Evolutionary conservation across 495 filamentous ascomycete species (phyloP).

Genomic region (Neurospora intermedia): DNA sequence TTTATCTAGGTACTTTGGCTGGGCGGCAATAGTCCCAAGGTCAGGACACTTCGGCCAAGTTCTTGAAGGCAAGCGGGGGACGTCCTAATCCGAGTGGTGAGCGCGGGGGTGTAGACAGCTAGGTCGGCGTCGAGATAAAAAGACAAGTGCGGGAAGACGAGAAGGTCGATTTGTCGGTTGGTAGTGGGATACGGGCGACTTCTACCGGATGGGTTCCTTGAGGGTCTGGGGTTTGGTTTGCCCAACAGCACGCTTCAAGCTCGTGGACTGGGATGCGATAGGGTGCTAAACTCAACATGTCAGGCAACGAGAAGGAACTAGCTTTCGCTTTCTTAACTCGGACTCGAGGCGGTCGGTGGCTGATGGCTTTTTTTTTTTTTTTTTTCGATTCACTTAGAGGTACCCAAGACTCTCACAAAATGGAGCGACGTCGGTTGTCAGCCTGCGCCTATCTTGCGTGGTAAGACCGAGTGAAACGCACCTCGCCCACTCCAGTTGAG

Average conservation of each 20-base stretch:
- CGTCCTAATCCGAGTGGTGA: neutral
- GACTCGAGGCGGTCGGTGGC: neutral
- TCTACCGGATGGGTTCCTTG: neutral
- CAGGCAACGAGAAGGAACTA: neutral
- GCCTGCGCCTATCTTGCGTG: neutral
- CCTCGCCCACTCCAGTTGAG: neutral
- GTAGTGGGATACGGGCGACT: neutral
- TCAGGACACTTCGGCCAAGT: neutral
- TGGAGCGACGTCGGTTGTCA: neutral
- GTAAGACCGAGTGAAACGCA: neutral
- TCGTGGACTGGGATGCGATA: neutral
- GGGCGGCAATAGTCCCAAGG: neutral
- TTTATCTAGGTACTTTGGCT: neutral
- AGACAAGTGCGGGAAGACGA: neutral
- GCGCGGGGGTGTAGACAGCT: neutral
- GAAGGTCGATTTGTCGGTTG: neutral
- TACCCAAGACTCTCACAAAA: neutral
- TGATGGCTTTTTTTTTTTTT: neutral
- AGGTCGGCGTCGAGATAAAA: neutral
- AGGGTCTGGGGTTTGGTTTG: no score
- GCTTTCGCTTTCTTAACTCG: neutral
- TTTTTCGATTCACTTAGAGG: neutral
- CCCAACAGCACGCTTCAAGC: neutral
- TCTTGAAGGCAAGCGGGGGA: neutral
- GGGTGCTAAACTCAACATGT: neutral